Evolutionary conservation across 1,284 basidiomycete genomes (phyloP).

Genomic region (Erythrobasidium hasegawianum): DNA sequence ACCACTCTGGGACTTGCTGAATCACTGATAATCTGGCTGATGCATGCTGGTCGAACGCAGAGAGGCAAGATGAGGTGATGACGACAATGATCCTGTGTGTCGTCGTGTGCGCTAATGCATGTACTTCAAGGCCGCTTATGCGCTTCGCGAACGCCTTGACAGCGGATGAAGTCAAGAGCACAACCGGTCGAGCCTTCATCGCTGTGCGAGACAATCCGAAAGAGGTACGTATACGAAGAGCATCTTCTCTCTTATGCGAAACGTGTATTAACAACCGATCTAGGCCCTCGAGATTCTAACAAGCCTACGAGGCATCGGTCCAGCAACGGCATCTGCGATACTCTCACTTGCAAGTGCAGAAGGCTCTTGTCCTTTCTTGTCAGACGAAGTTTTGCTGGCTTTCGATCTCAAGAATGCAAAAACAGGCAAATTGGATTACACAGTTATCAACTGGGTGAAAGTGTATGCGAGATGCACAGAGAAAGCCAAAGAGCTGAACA

Average conservation of each 20-base stretch:
- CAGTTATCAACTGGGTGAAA: slow-evolving; percentile 15
- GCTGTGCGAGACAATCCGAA: background rate
- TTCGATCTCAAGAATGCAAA: slow-evolving; percentile 20
- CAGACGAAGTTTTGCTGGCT: slow-evolving; percentile 38
- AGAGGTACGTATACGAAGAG: too few species aligned
- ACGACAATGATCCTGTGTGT: too few species aligned
- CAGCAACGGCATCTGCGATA: slow-evolving; percentile 41
- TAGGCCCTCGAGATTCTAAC: slow-evolving; percentile 24
- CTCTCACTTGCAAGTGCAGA: slow-evolving; percentile 15
- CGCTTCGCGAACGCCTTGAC: slow-evolving; percentile 23
- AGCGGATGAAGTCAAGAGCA: background rate
- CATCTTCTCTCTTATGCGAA: too few species aligned
- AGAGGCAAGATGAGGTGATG: slow-evolving; percentile 32
- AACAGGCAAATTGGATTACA: slow-evolving; percentile 29
- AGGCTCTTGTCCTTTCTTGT: slow-evolving; percentile 37
- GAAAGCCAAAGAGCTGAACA: slow-evolving; percentile 14
- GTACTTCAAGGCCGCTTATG: slow-evolving; percentile 27
- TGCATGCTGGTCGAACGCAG: too few species aligned
- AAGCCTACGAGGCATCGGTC: slow-evolving; percentile 39
- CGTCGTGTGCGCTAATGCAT: too few species aligned
- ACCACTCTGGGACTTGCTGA: too few species aligned
- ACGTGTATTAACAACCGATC: too few species aligned
- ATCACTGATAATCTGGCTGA: too few species aligned
- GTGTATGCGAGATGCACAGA: background rate
- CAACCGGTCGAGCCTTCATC: slow-evolving; percentile 5